phyloP scores from a whole-genome alignment of 2,329 filamentous ascomycete genomes.

The Beauveria brongniartii region DNA sequence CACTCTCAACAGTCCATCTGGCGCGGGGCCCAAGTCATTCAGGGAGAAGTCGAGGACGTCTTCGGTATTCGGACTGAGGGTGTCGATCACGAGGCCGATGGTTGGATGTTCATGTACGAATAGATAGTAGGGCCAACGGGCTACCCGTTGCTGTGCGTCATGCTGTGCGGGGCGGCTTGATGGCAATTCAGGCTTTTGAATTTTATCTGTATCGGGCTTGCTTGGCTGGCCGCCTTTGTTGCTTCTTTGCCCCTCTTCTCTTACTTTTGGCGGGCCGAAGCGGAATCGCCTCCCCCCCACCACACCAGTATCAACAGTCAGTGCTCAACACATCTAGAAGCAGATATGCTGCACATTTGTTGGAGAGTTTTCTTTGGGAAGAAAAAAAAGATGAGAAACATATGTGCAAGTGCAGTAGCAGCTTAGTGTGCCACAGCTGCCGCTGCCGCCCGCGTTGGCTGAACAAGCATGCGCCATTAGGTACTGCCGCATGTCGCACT shows the following conservation, averaged over 20 bases:
- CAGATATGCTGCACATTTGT: too few relatives aligned
- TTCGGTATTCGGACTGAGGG: neutral
- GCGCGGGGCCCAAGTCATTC: constrained; percentile 1
- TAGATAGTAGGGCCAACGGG: neutral
- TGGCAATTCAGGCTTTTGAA: neutral
- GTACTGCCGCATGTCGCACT: neutral
- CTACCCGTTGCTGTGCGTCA: neutral
- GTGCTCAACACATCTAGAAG: neutral
- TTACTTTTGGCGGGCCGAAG: constrained; percentile 1
- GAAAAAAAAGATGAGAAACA: too few relatives aligned
- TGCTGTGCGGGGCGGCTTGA: neutral
- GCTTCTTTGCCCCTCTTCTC: neutral
- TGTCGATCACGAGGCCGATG: constrained; percentile 3
- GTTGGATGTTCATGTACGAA: neutral
- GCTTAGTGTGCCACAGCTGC: too few relatives aligned
- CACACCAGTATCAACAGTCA: neutral
- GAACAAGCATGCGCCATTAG: too few relatives aligned
- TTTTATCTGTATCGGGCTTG: neutral
- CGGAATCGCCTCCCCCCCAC: neutral
- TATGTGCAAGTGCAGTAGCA: too few relatives aligned
- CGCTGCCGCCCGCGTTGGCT: too few relatives aligned
- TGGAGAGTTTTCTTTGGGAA: too few relatives aligned
- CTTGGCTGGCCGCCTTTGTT: neutral
- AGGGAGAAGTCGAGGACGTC: neutral
- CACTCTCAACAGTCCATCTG: neutral